Evolutionary conservation across 805 yeast genomes (phyloP).

Genomic region (Saccharomycopsis fodiens): DNA sequence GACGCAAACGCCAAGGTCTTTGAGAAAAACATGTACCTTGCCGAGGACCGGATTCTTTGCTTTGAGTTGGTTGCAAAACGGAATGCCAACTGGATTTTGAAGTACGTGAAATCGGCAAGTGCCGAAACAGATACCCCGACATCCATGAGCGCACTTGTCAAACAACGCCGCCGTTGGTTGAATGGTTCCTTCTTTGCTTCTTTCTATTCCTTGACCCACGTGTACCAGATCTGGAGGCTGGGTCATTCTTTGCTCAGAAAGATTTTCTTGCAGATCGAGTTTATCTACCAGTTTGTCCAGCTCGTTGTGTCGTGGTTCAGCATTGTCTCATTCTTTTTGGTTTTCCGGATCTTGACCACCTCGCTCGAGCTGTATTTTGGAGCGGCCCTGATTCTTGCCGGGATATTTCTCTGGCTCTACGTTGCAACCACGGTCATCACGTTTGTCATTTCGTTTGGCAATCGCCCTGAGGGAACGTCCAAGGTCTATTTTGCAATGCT

Average conservation of each 20-base stretch:
- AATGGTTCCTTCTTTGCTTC: slow-evolving; percentile 97
- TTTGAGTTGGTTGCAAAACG: slow-evolving; percentile 90
- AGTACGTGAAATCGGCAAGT: slow-evolving; percentile 78
- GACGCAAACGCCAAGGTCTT: slow-evolving; percentile 71
- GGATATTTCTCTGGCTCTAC: slow-evolving; percentile 79
- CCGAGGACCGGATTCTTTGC: slow-evolving; percentile 93
- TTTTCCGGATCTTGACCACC: slow-evolving; percentile 78
- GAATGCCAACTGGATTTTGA: slow-evolving; percentile 64
- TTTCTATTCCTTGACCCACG: slow-evolving; percentile 74
- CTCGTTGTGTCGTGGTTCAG: slow-evolving; percentile 89
- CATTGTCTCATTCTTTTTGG: slow-evolving; percentile 80
- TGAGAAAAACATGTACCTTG: slow-evolving; percentile 93
- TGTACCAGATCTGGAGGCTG: slow-evolving; percentile 68
- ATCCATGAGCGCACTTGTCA: slow-evolving; percentile 71
- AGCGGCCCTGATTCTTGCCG: slow-evolving; percentile 72
- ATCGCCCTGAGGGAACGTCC: slow-evolving; percentile 86
- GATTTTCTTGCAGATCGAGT: slow-evolving; percentile 66
- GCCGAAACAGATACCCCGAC: slow-evolving; percentile 98
- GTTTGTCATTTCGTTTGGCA: slow-evolving; percentile 87
- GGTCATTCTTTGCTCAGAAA: slow-evolving; percentile 63
- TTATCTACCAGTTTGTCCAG: slow-evolving; percentile 65
- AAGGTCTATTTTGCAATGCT: slow-evolving; percentile 69
- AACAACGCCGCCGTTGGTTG: slow-evolving; percentile 94
- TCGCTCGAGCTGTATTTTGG: slow-evolving; percentile 66
- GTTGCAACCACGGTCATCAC: slow-evolving; percentile 74